phyloP scores from a whole-genome alignment of 495 filamentous ascomycete genomes.

The Jackrogersella minutella region DNA sequence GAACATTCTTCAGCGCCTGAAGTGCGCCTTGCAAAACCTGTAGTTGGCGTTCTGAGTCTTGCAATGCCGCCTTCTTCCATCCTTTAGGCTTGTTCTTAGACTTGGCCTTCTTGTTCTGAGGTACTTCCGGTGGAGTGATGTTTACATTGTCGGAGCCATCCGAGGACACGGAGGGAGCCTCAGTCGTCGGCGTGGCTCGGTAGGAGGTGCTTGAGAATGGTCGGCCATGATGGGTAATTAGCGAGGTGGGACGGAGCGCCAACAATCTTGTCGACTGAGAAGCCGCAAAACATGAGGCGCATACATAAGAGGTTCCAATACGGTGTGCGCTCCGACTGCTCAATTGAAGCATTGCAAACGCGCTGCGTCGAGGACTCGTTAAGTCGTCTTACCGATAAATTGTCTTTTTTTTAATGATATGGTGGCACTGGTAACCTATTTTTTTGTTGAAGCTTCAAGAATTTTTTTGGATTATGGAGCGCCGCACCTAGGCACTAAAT shows the following conservation, averaged over 20 bases:
- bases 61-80: too few species aligned
- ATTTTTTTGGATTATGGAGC: constrained; percentile 23
- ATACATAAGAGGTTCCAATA: constrained; percentile 40
- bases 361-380: constrained; percentile 12
- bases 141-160: not conserved
- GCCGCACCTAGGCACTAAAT: not conserved
- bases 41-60: constrained; percentile 34
- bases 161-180: constrained; percentile 1
- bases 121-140: not conserved
- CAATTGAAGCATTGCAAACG: constrained; percentile 46
- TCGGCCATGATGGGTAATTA: constrained; percentile 17
- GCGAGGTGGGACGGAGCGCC: constrained; percentile 22
- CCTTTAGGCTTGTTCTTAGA: constrained; percentile 24
- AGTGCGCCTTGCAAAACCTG: constrained; percentile 37
- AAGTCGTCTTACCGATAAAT: not conserved
- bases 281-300: constrained; percentile 35
- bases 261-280: constrained; percentile 14
- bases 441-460: not conserved
- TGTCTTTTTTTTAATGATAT: too few species aligned
- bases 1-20: constrained; percentile 37
- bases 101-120: constrained; percentile 29
- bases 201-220: constrained; percentile 20
- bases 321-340: constrained; percentile 34
- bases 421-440: not conserved
- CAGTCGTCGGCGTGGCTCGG: constrained; percentile 4